Base-by-base conservation (phyloP, 306 rosid genomes). In the Myrica gale region DNA sequence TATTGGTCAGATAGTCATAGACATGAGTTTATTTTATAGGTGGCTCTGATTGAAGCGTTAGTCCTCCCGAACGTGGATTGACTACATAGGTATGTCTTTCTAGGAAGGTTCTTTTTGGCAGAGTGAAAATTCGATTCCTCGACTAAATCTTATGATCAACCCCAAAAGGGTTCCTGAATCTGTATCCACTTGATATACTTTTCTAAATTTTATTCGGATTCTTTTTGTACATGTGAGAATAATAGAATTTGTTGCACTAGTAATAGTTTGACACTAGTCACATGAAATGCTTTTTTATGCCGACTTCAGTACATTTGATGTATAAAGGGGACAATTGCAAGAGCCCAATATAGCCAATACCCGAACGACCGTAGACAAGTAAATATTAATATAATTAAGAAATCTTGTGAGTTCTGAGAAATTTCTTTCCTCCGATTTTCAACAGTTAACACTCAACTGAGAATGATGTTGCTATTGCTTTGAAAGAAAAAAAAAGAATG, bases 71-170 rank as follows among this genome's bases (percentile, higher is more conserved):
- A 74, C 63, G 79, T 82, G 82, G 71, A 87, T 87, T 87, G 96
- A 91, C 87, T 82, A 79, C 74, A 74, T 45, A 9, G 42, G 19
- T 15, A 42, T 73, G 75, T 61, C 74, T 81, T 85, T 81, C 66
- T 56, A 12, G 74, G 84, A 82, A 76, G 75, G 71, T 79, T 76
- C 90, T 74, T 37, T 66, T 53, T 47, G 68, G 78, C 53, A 70
- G 88, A 80, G 83, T 50, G 17, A 56, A 81, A 89, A 83, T 89
- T 89, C 83, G 90, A 89, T 85, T 83, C 88, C 80, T 88, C 91
- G 85, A 84, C 82, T 67, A 82, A 4, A 75, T 73, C 57, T 48
- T 46, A 53, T 60, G 74, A 68, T 23, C 9, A 68, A 72, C 58
- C 62, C 55, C 32, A 70, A 61, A 50, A 48, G 26, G 50, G 66